A percentile compares a stretch with the other conserved stretches of the same genome.
phyloP scores from a whole-genome alignment of 2,329 filamentous ascomycete species.

The Arthrobotrys musiformis region DNA sequence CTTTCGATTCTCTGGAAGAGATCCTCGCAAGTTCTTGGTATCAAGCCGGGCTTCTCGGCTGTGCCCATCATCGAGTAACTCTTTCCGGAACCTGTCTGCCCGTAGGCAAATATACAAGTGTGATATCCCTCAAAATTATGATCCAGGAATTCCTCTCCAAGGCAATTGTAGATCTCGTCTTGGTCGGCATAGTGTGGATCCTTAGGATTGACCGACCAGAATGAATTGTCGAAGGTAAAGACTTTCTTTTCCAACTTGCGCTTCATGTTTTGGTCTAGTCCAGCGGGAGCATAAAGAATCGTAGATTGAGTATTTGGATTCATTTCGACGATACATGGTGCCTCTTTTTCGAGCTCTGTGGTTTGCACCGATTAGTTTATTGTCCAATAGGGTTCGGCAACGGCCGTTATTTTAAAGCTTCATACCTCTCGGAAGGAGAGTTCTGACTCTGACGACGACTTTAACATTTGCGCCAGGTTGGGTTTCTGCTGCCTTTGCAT shows the following conservation, averaged over 20 bases:
- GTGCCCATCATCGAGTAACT: slow-evolving; percentile 98
- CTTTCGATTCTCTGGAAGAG: slow-evolving; percentile 91
- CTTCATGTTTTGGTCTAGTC: slow-evolving; percentile 68
- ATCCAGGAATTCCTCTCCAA: slow-evolving; percentile 96
- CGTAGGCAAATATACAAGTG: slow-evolving; percentile 98
- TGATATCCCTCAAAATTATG: slow-evolving; percentile 99
- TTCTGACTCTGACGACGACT: slow-evolving; percentile 83
- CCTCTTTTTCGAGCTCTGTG: slow-evolving; percentile 80
- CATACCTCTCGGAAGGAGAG: slow-evolving; percentile 80
- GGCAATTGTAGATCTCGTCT: slow-evolving; percentile 89
- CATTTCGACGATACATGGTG: slow-evolving; percentile 91
- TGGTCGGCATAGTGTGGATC: slow-evolving; percentile 91
- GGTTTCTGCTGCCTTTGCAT: slow-evolving; percentile 67
- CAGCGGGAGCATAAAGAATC: slow-evolving; percentile 76
- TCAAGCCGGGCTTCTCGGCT: slow-evolving; percentile 84
- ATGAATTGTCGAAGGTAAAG: slow-evolving; percentile 97
- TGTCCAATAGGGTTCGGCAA: slow-evolving; percentile 22
- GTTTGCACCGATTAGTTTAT: slow-evolving; percentile 59
- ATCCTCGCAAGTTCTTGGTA: slow-evolving; percentile 94
- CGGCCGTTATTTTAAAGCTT: slow-evolving; percentile 35
- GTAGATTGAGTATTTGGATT: slow-evolving; percentile 87
- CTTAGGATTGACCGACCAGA: slow-evolving; percentile 87
- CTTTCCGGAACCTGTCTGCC: slow-evolving; percentile 96
- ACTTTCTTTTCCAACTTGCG: slow-evolving; percentile 85
- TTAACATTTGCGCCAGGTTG: slow-evolving; percentile 76